Evolutionary conservation across 208 protist species (phyloP).

Genomic region (Crithidia bombi): DNA sequence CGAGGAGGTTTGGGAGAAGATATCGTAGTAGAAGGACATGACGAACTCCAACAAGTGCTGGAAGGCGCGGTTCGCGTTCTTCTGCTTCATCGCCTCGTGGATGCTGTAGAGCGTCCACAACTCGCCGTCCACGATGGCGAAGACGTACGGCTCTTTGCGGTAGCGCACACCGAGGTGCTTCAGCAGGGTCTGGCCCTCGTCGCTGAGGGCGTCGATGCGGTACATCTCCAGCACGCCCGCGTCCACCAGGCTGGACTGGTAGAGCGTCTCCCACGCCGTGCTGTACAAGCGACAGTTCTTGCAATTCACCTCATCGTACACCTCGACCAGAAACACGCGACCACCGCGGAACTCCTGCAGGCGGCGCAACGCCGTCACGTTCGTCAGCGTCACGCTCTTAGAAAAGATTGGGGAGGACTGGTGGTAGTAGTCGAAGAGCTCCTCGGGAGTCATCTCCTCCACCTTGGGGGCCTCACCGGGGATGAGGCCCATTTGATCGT

Average conservation of each 20-base stretch:
- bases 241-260: slow-evolving; percentile 60
- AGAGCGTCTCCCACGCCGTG: slow-evolving; percentile 72
- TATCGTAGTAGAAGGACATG: slow-evolving; percentile 76
- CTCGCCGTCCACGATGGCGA: slow-evolving; percentile 76
- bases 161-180: slow-evolving; percentile 45
- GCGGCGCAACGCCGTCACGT: slow-evolving; percentile 39
- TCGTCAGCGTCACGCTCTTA: slow-evolving; percentile 63
- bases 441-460: slow-evolving; percentile 51
- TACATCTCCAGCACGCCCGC: slow-evolving; percentile 72
- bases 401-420: slow-evolving; percentile 78
- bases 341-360: slow-evolving; percentile 70
- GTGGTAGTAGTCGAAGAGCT: slow-evolving; percentile 79
- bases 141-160: slow-evolving; percentile 32
- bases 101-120: slow-evolving; percentile 61
- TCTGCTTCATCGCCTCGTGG: slow-evolving; percentile 35
- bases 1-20: slow-evolving; percentile 35
- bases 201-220: slow-evolving; percentile 76
- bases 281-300: slow-evolving; percentile 62
- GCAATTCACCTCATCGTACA: slow-evolving; percentile 74
- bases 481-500: slow-evolving; percentile 76
- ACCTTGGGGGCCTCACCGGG: slow-evolving; percentile 60
- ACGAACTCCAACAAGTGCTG: slow-evolving; percentile 71
- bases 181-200: slow-evolving; percentile 49
- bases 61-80: slow-evolving; percentile 38
- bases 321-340: slow-evolving; percentile 71